Base-by-base conservation (phyloP, 1,139 yeast genomes). In the Blastobotrys malaysiensis region DNA sequence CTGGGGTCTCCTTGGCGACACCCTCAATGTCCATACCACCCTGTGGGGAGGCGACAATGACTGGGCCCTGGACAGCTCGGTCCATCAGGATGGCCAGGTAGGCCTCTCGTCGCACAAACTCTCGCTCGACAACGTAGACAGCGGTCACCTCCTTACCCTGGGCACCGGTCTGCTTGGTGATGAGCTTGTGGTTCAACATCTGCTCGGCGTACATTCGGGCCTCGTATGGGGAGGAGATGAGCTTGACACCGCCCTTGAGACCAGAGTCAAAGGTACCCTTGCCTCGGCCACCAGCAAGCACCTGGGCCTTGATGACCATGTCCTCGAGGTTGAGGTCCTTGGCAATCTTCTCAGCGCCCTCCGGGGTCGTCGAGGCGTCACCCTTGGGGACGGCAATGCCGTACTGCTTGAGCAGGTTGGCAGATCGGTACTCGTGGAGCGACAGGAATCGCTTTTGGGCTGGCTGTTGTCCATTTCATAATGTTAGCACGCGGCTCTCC, bases 1-100 rank as follows among this genome's bases (percentile, higher is more conserved):
- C 83, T 55, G 99, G 99, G 75, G 82, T 86, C 66, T 81, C 84
- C 65, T 86, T 86, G 59, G 99, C 99, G 63, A 95, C 98, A 73
- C 96, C 96, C 79, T 93, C 99, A 69, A 93, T 95, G 76, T 93
- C 97, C 96, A 95, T 91, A 79, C 99, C 99, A 78, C 99, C 99
- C 78, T 93, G 95, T 63, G 96, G 79, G 43, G 97, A 89, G 50
- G 97, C 97, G 63, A 93, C 97, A 70, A 93, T 88, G 77, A 93
- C 80, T 60, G 98, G 97, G 65, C 83, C 79, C 76, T 91, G 96
- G 62, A 86, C 80, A 63, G 84, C 81, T 77, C 99, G 88, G 80
- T 93, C 99, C 87, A 91, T 82, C 65, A 95, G 81, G 65, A 95
- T 89, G 61, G 98, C 96, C 63, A 95, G 76, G 76, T 93, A 93